phyloP scores from a whole-genome alignment of 2,329 filamentous ascomycete genomes.

The Curvularia lunata region DNA sequence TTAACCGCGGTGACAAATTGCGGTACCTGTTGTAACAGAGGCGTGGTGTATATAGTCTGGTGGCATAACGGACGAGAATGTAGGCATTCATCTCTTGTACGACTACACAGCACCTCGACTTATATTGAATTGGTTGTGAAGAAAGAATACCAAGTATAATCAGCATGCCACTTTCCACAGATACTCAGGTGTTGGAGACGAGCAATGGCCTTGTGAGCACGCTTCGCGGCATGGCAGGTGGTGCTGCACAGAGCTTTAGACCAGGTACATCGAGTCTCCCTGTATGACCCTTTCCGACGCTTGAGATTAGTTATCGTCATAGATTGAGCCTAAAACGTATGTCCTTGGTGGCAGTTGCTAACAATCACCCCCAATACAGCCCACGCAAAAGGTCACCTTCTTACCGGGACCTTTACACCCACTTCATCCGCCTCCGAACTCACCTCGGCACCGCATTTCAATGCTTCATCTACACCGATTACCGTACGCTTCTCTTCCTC shows the following conservation, averaged over 20 bases:
- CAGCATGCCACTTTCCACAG: conserved; percentile 43
- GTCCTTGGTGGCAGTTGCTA: background rate
- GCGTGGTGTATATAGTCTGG: background rate
- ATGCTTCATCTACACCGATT: conserved; percentile 53
- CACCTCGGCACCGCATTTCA: conserved; percentile 59
- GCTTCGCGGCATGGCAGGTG: conserved; percentile 34
- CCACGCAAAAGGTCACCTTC: conserved; percentile 61
- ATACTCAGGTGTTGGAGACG: conserved; percentile 35
- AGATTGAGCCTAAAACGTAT: background rate
- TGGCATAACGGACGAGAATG: background rate
- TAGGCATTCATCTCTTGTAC: background rate
- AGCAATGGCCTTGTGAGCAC: conserved; percentile 37
- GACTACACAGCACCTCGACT: background rate
- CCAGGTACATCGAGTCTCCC: conserved; percentile 31
- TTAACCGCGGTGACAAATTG: background rate
- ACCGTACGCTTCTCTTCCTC: conserved; percentile 60
- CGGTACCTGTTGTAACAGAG: background rate
- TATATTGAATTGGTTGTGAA: background rate
- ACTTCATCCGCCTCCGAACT: conserved; percentile 53
- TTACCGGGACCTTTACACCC: conserved; percentile 61
- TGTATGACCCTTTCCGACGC: background rate
- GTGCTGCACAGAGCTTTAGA: conserved; percentile 32
- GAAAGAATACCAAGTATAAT: too few relatives aligned
- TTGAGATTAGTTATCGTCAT: background rate
- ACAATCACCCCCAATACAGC: conserved; percentile 44